These are phyloP conservation scores for Linnemannia schmuckeri DNA, from an alignment of 192 early-diverging fungal species.

Conservation along the genomic window DNA sequence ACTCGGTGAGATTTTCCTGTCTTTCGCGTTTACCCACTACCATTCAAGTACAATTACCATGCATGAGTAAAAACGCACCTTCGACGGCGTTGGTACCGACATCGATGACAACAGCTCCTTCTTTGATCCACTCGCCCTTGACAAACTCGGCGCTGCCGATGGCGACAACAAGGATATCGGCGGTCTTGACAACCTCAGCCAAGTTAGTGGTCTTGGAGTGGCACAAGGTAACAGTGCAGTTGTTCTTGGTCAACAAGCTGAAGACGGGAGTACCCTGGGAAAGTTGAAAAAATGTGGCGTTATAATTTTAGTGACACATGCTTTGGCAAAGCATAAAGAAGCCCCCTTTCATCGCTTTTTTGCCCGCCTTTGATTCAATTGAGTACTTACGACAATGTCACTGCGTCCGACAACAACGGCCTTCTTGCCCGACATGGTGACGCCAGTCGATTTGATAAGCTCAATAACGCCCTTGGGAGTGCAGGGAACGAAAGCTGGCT, in stretches of 20 bases:
- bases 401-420: conserved; percentile 97
- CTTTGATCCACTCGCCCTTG: conserved; percentile 95
- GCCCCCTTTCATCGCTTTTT: neutral
- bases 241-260: conserved; percentile 80
- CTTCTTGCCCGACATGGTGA: conserved; percentile 81
- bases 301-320: neutral
- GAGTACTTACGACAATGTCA: conserved; percentile 88
- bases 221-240: conserved; percentile 97
- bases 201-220: conserved; percentile 88
- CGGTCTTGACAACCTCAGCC: conserved; percentile 75
- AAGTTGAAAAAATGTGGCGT: neutral
- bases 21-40: neutral
- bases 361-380: neutral
- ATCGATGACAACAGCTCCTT: conserved; percentile 94
- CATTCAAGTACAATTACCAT: neutral
- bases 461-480: conserved; percentile 97
- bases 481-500: conserved; percentile 93
- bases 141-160: conserved; percentile 86
- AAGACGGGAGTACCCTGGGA: conserved; percentile 85
- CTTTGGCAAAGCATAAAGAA: neutral
- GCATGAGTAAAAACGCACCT: conserved; percentile 47
- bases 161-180: conserved; percentile 95
- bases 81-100: conserved; percentile 95
- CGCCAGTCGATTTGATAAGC: conserved; percentile 79
- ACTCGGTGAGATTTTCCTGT: neutral